Percentiles rank a stretch among this genome's conserved stretches.
Evolutionary conservation across 768 basidiomycete genomes (phyloP).

Genomic region (Melanogaster broomeanus): DNA sequence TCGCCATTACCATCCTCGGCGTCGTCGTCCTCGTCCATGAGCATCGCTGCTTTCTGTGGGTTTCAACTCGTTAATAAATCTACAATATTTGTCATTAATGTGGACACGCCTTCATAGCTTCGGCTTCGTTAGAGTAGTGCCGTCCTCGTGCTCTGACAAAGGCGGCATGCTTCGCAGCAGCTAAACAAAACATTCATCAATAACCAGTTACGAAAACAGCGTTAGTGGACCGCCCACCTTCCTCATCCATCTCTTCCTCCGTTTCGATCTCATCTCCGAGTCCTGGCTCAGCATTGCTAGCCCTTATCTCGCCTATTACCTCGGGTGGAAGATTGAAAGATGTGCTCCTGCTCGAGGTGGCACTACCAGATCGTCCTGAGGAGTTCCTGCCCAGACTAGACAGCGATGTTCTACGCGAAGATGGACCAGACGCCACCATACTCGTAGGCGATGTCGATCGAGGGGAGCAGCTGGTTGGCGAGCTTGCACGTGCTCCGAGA

Average conservation of each 20-base stretch:
- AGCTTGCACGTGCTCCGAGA: constrained; percentile 41
- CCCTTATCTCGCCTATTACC: constrained; percentile 58
- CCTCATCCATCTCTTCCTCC: constrained; percentile 87
- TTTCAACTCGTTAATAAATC: constrained; percentile 5
- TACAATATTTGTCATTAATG: background rate
- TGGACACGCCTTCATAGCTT: constrained; percentile 81
- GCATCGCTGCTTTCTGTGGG: constrained; percentile 58
- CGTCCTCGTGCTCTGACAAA: constrained; percentile 80
- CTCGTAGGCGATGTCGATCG: constrained; percentile 57
- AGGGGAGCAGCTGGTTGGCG: constrained; percentile 43
- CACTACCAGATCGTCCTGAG: constrained; percentile 62
- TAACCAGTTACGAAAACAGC: background rate
- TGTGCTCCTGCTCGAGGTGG: constrained; percentile 75
- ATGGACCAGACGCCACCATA: constrained; percentile 62
- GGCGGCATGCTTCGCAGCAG: constrained; percentile 78
- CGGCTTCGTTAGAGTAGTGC: constrained; percentile 89
- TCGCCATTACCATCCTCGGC: constrained; percentile 25
- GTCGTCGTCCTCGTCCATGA: constrained; percentile 66
- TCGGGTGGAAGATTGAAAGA: constrained; percentile 81
- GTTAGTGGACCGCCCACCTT: constrained; percentile 52
- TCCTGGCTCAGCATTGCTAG: constrained; percentile 41
- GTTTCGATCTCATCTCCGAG: constrained; percentile 62
- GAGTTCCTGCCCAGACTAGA: constrained; percentile 58
- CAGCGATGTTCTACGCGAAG: constrained; percentile 74
- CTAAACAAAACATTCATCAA: constrained; percentile 38